Percentiles rank a stretch among this genome's conserved stretches.
These are phyloP conservation scores for Volutella citrinella DNA, from an alignment of 2,329 filamentous ascomycete genomes.

Conservation along the genomic window DNA sequence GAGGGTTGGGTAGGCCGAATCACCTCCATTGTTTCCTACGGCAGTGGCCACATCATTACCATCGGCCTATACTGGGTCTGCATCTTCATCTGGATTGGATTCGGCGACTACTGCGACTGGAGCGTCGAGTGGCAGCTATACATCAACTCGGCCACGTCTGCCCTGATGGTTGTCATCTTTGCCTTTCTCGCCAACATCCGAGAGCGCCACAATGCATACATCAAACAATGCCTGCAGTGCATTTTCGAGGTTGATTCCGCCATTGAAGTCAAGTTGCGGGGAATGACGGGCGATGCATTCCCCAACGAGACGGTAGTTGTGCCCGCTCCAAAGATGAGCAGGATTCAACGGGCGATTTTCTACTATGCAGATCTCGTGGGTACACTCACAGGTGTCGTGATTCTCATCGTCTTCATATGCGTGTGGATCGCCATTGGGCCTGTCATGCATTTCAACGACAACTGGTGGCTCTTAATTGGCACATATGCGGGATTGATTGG, in stretches of 20 bases:
- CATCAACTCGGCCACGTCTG: conserved; percentile 42
- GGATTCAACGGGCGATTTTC: conserved; percentile 36
- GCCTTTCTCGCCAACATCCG: conserved; percentile 39
- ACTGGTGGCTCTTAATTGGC: conserved; percentile 47
- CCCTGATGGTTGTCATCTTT: conserved; percentile 36
- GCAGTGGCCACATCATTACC: conserved; percentile 29
- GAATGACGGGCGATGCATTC: conserved; percentile 29
- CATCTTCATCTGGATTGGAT: conserved; percentile 32
- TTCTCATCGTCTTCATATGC: conserved; percentile 34
- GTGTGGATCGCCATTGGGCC: conserved; percentile 39
- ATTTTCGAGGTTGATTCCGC: conserved; percentile 33
- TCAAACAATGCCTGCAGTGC: conserved; percentile 28
- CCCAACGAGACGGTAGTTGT: conserved; percentile 32
- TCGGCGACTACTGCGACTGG: conserved; percentile 27
- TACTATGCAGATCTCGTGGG: conserved; percentile 43
- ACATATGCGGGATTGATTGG: conserved; percentile 46
- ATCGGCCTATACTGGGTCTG: conserved; percentile 33
- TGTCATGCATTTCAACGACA: conserved; percentile 36
- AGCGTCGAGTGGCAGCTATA: conserved; percentile 38
- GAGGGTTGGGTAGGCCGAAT: conserved; percentile 29
- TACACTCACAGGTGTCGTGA: conserved; percentile 33
- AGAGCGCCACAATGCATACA: conserved; percentile 32
- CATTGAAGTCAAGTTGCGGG: conserved; percentile 31
- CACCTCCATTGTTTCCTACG: conserved; percentile 22
- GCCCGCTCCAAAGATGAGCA: conserved; percentile 28